Base-by-base conservation (phyloP, 2,329 filamentous ascomycete species). In the Penicillium polonicum region DNA sequence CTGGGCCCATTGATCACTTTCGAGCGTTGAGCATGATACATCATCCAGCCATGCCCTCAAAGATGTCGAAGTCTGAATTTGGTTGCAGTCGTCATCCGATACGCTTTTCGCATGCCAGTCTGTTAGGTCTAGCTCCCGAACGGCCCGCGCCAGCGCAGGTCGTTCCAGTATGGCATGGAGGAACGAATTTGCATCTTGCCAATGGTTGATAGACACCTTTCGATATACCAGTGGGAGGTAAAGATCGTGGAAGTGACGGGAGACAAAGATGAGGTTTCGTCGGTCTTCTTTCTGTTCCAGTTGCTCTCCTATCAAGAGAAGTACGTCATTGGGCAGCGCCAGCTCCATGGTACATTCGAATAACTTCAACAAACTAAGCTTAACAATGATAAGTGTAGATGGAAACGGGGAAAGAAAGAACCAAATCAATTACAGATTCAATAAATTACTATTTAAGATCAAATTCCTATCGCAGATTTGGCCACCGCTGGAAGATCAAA, bases 221-320 rank as follows among this genome's bases (percentile, higher is more conserved):
- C 59, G 60, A 52, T 70, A 72, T 5, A 70, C 51, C 0, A 68
- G 41, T 2, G 62, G 58, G 8, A 68, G 59, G n/a, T 70, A 71
- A n/a, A 72, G 48, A 13, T 65, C 59, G 21, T 71, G 63, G 13
- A 72, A 72, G 17, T 61, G 65, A 17, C 36, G 62, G 19, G 60
- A 70, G 10, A 67, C 65, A 41, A 70, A 66, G 13, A 68, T 45
- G 12, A 71, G 62, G 29, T 66, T 69, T 48, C 65, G 67, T 19
- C 69, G 62, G 21, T 72, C 68, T 43, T 42, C 21, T 21, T 63
- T 65, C n/a, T 60, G 50, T 38, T 71, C 61, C 25, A 71, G 43
- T 3, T 61, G 63, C 38, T 72, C 68, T 44, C 68, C 70, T 25
- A 71, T 53, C 29, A 70, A 52, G n/a, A 68, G 58, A 21, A 71